phyloP scores from a whole-genome alignment of 2,329 filamentous ascomycete species.

The Parastagonospora avenae region DNA sequence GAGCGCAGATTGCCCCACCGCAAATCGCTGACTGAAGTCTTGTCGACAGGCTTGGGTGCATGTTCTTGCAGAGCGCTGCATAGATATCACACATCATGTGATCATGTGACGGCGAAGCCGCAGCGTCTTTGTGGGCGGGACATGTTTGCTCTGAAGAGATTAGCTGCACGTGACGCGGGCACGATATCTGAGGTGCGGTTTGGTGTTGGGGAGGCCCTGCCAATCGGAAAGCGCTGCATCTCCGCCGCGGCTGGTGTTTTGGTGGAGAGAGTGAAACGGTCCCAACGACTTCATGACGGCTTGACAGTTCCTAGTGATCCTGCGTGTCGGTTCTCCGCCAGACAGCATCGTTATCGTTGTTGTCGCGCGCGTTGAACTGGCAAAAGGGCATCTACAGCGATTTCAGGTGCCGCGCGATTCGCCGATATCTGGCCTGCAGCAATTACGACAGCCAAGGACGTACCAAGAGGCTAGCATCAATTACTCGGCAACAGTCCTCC shows the following conservation, averaged over 20 bases:
- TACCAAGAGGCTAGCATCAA: slow-evolving; percentile 3
- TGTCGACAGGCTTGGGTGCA: slow-evolving; percentile 7
- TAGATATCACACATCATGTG: slow-evolving; percentile 14
- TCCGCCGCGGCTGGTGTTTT: not conserved
- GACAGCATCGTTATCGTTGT: not conserved
- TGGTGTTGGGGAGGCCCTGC: not conserved
- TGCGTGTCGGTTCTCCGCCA: not conserved
- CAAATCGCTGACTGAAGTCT: slow-evolving; percentile 8
- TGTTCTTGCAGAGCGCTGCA: slow-evolving; percentile 4
- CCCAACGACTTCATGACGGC: not conserved
- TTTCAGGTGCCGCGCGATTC: not conserved
- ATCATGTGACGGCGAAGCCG: slow-evolving; percentile 17
- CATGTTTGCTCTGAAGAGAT: not conserved
- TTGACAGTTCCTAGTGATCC: not conserved
- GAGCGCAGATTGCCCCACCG: not conserved
- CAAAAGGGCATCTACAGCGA: not conserved
- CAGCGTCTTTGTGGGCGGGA: slow-evolving; percentile 9
- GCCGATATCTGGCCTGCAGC: not conserved
- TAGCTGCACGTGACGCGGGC: slow-evolving; percentile 6
- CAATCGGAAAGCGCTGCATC: slow-evolving; percentile 6
- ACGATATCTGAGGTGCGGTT: not conserved
- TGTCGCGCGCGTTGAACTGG: not conserved
- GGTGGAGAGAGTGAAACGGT: not conserved
- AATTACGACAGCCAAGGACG: slow-evolving; percentile 2
- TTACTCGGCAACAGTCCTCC: slow-evolving; percentile 2